Base-by-base conservation (phyloP, 2,329 filamentous ascomycete species). In the Neoascochyta sp. region DNA sequence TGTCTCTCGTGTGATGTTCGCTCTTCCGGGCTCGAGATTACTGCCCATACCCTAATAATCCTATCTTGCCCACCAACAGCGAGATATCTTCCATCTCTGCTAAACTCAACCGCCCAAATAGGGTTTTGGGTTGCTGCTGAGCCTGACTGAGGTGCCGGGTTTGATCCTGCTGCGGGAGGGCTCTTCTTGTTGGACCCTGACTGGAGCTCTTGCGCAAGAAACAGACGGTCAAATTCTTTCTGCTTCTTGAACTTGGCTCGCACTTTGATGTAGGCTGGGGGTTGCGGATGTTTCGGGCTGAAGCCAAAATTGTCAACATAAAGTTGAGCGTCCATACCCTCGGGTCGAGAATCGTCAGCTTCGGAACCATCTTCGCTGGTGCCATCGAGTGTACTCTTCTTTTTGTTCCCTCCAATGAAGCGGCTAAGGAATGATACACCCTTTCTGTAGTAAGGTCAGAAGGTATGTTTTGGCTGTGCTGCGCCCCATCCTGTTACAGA, bases 31-130 rank as follows among this genome's bases (percentile, higher is more conserved):
- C 81, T 90, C 3, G 86, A 79, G 21, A 98, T 79, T 4, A 96
- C 88, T 2, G 83, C 80, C 84, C 90, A 98, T 10, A 96, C 78
- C 11, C 90, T 76, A 8, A 98, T 80, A 10, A 89, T 74, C 43
- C 79, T 79, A 58, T 96, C 92, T 46, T 90, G 86, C 4, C 92
- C 92, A 8, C 85, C 92, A n/a, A 87, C 87, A 5, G 92, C 92
- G 11, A 98, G 70, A 58, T 89, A 95, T 52, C 75, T 85, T 4
- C 92, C 92, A 65, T 96, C 90, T 38, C 82, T 82, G 53, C 90
- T 96, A 54, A 96, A 96, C 52, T 92, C 86, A 42, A 86, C 78
- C 0, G 90, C 82, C 92, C 92, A 98, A 18, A 95, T 81, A 0
- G 92, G 88, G 38, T 84, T 71, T 27, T 71, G 70, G 22, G 29